Percentiles rank a stretch among this genome's conserved stretches.
Evolutionary conservation across 352 stramenopile genomes (phyloP).

Genomic region (Phytopythium mirpurense): DNA sequence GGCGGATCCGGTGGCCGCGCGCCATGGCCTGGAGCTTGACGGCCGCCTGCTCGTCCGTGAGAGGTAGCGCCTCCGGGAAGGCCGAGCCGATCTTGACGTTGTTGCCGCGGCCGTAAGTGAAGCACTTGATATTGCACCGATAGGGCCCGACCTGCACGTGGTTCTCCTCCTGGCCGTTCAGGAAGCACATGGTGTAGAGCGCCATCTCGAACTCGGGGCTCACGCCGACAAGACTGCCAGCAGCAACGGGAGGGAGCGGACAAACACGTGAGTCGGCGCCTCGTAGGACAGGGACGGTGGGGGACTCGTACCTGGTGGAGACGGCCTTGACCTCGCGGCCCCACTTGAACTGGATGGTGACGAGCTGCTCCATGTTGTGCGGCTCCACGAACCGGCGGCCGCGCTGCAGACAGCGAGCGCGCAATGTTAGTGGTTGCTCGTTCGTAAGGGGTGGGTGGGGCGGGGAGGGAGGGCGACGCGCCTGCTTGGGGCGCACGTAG

Average conservation of each 20-base stretch:
- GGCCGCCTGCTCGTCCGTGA: constrained; percentile 68
- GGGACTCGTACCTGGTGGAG: constrained; percentile 68
- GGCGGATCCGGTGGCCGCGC: constrained; percentile 38
- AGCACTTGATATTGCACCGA: constrained; percentile 89
- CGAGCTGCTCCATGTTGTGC: constrained; percentile 87
- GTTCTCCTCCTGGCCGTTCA: constrained; percentile 88
- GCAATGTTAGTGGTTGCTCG: not conserved
- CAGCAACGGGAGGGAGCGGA: not conserved
- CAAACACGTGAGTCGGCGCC: not conserved
- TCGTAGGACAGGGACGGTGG: not conserved
- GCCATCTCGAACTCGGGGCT: constrained; percentile 96
- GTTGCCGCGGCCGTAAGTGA: constrained; percentile 67
- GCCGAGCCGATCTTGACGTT: constrained; percentile 77
- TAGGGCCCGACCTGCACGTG: constrained; percentile 83
- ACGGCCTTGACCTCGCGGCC: constrained; percentile 86
- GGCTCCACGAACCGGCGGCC: constrained; percentile 61
- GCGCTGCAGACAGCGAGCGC: constrained; percentile 17
- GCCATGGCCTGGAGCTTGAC: constrained; percentile 69
- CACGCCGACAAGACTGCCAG: constrained; percentile 88
- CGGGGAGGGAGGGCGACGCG: not conserved
- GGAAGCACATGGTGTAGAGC: constrained; percentile 95
- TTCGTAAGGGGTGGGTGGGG: not conserved
- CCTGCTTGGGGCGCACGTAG: constrained; percentile 88
- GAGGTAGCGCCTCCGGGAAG: constrained; percentile 68
- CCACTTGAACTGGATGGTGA: constrained; percentile 94